Evolutionary conservation across 1,139 yeast species (phyloP).

Genomic region (Candida sp.): DNA sequence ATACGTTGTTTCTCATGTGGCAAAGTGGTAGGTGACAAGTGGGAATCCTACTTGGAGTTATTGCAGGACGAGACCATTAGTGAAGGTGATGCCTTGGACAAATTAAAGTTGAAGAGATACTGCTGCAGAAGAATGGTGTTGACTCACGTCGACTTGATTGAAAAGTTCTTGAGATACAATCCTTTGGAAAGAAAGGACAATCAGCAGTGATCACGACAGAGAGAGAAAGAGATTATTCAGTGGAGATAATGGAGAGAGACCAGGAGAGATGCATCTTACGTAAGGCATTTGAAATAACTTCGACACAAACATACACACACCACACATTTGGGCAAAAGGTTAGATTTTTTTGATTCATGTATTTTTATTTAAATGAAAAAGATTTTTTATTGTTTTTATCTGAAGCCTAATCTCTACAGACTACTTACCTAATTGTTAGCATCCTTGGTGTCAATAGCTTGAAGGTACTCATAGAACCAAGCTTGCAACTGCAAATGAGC

Average conservation of each 20-base stretch:
- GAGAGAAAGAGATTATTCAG: too few species aligned
- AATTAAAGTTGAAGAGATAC: constrained; percentile 90
- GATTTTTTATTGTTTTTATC: not conserved
- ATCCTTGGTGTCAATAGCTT: constrained; percentile 20
- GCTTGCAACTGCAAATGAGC: constrained; percentile 46
- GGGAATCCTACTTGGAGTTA: constrained; percentile 93
- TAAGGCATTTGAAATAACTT: too few species aligned
- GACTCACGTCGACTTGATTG: constrained; percentile 97
- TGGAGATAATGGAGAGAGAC: too few species aligned
- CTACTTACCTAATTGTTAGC: constrained; percentile 4
- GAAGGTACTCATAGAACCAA: constrained; percentile 37
- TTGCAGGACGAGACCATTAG: constrained; percentile 90
- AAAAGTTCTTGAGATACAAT: constrained; percentile 95
- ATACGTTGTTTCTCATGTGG: constrained; percentile 99
- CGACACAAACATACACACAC: not conserved
- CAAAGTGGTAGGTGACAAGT: constrained; percentile 98
- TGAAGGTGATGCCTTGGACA: constrained; percentile 95
- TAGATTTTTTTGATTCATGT: not conserved
- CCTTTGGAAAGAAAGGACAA: constrained; percentile 92
- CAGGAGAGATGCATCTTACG: too few species aligned
- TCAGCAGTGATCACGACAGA: constrained; percentile 18
- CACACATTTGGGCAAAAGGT: not conserved
- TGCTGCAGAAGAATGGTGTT: constrained; percentile 99
- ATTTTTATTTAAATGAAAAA: not conserved
- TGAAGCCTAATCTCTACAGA: not conserved